A percentile compares a stretch with the other conserved stretches of the same genome.
phyloP scores from a whole-genome alignment of 2,329 filamentous ascomycete species.

The Cryphonectria parasitica region DNA sequence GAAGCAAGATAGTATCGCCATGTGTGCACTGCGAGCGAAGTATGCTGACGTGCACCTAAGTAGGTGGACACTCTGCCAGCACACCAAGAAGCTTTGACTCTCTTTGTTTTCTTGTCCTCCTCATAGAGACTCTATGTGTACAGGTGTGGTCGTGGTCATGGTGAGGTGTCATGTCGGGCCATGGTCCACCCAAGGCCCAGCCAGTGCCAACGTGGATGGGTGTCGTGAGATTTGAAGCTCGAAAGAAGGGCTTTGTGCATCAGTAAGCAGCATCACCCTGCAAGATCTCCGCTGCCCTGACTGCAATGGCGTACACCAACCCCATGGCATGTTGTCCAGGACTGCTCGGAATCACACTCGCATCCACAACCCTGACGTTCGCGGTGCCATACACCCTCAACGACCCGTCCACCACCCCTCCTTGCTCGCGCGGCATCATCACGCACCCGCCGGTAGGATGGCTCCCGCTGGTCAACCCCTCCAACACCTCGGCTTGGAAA shows the following conservation, averaged over 20 bases:
- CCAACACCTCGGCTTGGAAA: neutral
- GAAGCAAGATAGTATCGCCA: too few species aligned
- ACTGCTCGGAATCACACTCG: slow-evolving; percentile 9
- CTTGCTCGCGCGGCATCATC: slow-evolving; percentile 22
- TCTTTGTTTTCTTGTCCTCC: too few species aligned
- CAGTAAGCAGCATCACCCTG: neutral
- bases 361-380: slow-evolving; percentile 23
- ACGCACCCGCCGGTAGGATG: slow-evolving; percentile 20
- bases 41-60: too few species aligned
- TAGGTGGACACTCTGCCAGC: neutral
- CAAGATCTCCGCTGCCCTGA: slow-evolving; percentile 3
- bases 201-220: too few species aligned
- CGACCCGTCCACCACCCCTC: slow-evolving; percentile 23
- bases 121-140: neutral
- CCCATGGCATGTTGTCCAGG: slow-evolving; percentile 8
- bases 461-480: neutral
- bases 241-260: neutral
- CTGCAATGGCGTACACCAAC: slow-evolving; percentile 4
- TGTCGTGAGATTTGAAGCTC: too few species aligned
- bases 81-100: neutral
- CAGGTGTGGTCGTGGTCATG: neutral
- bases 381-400: slow-evolving; percentile 24
- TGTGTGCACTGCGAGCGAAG: too few species aligned
- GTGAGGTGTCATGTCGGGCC: neutral
- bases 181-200: neutral